A percentile compares a stretch with the other conserved stretches of the same genome.
These are phyloP conservation scores for Basipetospora chlamydospora DNA, from an alignment of 2,329 filamentous ascomycete species.

Conservation along the genomic window DNA sequence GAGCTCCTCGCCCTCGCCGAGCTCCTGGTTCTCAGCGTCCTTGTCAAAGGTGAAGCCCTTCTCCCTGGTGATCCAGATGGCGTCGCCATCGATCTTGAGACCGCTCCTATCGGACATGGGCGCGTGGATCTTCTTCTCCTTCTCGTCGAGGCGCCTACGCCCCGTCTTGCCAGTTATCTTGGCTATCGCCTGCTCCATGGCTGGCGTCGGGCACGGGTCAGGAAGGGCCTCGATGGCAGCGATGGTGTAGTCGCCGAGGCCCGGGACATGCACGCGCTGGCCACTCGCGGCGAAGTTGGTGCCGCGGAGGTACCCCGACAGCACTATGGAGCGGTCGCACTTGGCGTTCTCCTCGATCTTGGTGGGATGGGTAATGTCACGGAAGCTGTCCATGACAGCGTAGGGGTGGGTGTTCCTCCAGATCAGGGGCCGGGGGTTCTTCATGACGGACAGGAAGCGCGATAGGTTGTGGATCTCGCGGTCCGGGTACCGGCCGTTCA, in stretches of 20 bases:
- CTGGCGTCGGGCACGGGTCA: conserved; percentile 89
- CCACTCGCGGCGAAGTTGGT: conserved; percentile 83
- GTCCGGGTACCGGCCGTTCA: conserved; percentile 93
- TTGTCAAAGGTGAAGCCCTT: conserved; percentile 63
- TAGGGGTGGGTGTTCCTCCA: conserved; percentile 98
- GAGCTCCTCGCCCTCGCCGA: conserved; percentile 89
- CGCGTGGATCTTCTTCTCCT: conserved; percentile 90
- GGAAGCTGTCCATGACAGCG: conserved; percentile 80
- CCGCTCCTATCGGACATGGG: conserved; percentile 98
- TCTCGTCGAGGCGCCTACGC: conserved; percentile 74
- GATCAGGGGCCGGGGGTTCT: conserved; percentile 88
- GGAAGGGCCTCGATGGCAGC: conserved; percentile 74
- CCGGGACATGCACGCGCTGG: conserved; percentile 81
- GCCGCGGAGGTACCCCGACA: conserved; percentile 87
- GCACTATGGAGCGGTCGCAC: conserved; percentile 77
- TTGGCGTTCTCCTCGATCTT: conserved; percentile 77
- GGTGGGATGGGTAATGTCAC: conserved; percentile 88
- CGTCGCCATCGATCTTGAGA: conserved; percentile 90
- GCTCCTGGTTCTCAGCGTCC: conserved; percentile 52
- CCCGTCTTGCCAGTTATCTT: conserved; percentile 74
- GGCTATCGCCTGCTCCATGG: conserved; percentile 73
- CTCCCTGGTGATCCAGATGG: conserved; percentile 70
- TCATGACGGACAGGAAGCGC: conserved; percentile 95
- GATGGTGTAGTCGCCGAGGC: conserved; percentile 78
- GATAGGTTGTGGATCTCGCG: conserved; percentile 92